Evolutionary conservation across 805 yeast species (phyloP).

Genomic region (Saccharomycopsis oosterbeekiorum): DNA sequence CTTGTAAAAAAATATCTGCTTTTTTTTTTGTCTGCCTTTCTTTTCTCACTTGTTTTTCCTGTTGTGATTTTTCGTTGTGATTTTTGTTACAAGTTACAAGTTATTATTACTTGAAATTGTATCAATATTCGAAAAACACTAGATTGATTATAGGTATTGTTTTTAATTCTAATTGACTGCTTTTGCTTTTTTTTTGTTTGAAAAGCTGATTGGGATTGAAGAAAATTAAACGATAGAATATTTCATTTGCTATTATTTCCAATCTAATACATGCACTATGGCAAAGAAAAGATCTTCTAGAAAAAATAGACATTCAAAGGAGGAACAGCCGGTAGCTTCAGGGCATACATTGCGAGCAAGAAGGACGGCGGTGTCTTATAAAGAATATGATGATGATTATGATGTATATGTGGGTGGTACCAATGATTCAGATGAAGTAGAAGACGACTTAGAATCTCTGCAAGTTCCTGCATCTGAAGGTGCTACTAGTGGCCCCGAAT

Average conservation of each 20-base stretch:
- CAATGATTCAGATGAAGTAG: conserved; percentile 12
- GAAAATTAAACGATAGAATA: no score
- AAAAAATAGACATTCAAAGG: neutral
- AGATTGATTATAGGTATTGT: no score
- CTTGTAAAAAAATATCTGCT: neutral
- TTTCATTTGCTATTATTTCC: neutral
- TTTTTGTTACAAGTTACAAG: neutral
- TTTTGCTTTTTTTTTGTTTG: neutral
- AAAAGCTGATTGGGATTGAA: no score
- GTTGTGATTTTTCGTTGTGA: neutral
- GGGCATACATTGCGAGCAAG: conserved; percentile 9
- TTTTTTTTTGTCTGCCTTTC: neutral
- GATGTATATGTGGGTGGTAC: conserved; percentile 2
- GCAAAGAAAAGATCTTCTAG: conserved; percentile 7
- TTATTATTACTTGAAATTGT: neutral
- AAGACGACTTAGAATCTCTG: neutral
- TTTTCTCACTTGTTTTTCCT: neutral
- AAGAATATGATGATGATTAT: conserved; percentile 15
- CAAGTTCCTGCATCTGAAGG: conserved; percentile 3
- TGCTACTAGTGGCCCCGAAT: neutral
- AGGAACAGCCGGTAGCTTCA: conserved; percentile 1
- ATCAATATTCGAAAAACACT: neutral
- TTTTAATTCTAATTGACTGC: no score
- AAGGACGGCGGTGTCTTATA: conserved; percentile 6
- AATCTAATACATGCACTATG: neutral